Evolutionary conservation across 2,329 filamentous ascomycete genomes (phyloP).

Genomic region (Exophiala spinifera): DNA sequence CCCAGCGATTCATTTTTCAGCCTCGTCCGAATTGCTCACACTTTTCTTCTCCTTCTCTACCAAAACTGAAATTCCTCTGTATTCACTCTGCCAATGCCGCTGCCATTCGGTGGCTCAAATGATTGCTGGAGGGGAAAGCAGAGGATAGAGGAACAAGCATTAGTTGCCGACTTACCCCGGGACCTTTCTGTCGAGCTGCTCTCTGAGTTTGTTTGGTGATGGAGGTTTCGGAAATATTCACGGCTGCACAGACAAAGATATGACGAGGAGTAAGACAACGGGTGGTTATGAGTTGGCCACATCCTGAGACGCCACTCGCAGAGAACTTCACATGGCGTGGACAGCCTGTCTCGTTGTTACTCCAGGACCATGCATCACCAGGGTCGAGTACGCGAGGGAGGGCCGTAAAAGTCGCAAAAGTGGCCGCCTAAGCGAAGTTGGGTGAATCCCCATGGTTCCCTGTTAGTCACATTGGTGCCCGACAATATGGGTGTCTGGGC

Average conservation of each 20-base stretch:
- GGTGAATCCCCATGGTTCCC: too few relatives aligned
- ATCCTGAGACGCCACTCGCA: too few relatives aligned
- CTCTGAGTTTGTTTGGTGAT: slow-evolving; percentile 33
- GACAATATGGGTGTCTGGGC: too few relatives aligned
- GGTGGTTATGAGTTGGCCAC: too few relatives aligned
- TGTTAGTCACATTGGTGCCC: too few relatives aligned
- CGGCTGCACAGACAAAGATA: slow-evolving; percentile 40
- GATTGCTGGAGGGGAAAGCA: slow-evolving; percentile 47
- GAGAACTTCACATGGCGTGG: neutral
- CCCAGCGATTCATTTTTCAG: neutral
- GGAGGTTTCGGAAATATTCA: slow-evolving; percentile 48
- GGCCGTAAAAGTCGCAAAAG: too few relatives aligned
- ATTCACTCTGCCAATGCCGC: slow-evolving; percentile 46
- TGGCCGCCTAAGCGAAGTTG: too few relatives aligned
- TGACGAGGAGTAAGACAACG: too few relatives aligned
- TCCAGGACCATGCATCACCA: too few relatives aligned
- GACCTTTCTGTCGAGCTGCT: slow-evolving; percentile 32
- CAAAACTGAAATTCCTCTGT: slow-evolving; percentile 44
- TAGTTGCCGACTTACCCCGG: slow-evolving; percentile 46
- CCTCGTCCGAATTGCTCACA: neutral
- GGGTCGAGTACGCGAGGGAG: too few relatives aligned
- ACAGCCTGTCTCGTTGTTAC: neutral
- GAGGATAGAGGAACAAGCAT: slow-evolving; percentile 39
- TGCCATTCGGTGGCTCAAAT: slow-evolving; percentile 32
- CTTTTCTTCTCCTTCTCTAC: slow-evolving; percentile 34